Conservation (phyloP, 352 stramenopile genomes). For the Globisporangium ultimum region DNA sequence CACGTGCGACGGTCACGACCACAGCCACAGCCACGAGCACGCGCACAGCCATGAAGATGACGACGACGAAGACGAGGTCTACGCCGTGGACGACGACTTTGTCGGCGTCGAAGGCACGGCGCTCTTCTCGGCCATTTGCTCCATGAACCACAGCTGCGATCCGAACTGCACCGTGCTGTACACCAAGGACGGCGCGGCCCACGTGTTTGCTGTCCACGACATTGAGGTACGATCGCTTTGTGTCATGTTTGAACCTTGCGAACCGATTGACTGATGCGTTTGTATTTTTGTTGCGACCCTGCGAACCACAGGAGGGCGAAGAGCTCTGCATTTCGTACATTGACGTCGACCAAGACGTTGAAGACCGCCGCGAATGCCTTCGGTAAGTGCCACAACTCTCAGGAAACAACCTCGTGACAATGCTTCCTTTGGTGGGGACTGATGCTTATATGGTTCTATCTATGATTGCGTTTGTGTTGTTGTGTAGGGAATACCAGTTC, state of each 20-base stretch:
- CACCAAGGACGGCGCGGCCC: constrained; percentile 66
- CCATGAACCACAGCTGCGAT: constrained; percentile 96
- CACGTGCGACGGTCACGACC: constrained; percentile 23
- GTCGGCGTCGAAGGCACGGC: constrained; percentile 93
- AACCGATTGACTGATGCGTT: background rate
- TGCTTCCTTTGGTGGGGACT: background rate
- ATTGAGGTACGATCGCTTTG: constrained; percentile 27
- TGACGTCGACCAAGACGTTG: constrained; percentile 74
- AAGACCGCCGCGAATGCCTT: constrained; percentile 78
- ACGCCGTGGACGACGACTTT: constrained; percentile 79
- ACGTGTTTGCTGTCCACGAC: constrained; percentile 71
- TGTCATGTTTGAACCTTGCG: background rate
- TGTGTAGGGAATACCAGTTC: constrained; percentile 76
- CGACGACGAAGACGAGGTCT: constrained; percentile 39
- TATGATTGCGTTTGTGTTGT: background rate
- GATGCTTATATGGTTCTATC: background rate
- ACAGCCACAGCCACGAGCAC: constrained; percentile 28
- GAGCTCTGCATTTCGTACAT: constrained; percentile 97
- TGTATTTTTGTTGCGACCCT: background rate
- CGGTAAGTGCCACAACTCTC: constrained; percentile 25
- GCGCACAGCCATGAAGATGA: constrained; percentile 29
- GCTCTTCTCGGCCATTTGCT: constrained; percentile 91
- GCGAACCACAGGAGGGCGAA: constrained; percentile 58
- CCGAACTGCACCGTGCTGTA: constrained; percentile 92
- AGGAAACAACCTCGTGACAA: too few species aligned